These are phyloP conservation scores for Tillandsia leiboldiana DNA, from an alignment of 176 grass and related monocot species.

Conservation along the genomic window DNA sequence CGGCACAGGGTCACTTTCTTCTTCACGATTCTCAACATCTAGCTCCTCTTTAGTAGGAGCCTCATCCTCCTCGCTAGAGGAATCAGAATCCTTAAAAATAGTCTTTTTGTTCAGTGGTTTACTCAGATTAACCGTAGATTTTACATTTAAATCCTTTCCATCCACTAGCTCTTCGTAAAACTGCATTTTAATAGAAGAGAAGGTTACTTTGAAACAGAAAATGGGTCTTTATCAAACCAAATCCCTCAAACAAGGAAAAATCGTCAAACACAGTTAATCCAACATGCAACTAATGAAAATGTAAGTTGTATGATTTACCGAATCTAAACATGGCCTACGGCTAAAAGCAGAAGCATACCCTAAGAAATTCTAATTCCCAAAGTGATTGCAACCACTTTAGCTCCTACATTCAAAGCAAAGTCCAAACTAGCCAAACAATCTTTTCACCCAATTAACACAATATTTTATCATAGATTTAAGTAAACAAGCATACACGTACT, in stretches of 20 bases:
- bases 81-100: conserved; percentile 78
- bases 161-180: conserved; percentile 72
- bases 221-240: not conserved
- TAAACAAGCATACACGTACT: too few relatives aligned
- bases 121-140: conserved; percentile 22
- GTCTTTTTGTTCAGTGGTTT: conserved; percentile 82
- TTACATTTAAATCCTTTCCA: conserved; percentile 29
- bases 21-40: conserved; percentile 27
- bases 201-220: not conserved
- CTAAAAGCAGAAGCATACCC: too few relatives aligned
- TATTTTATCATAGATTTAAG: too few relatives aligned
- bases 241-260: not conserved
- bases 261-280: not conserved
- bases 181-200: conserved; percentile 32
- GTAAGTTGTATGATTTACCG: too few relatives aligned
- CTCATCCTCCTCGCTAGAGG: conserved; percentile 53
- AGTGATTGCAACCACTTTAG: too few relatives aligned
- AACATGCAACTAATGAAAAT: not conserved
- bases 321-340: too few relatives aligned
- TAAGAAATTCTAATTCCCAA: too few relatives aligned
- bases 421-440: too few relatives aligned
- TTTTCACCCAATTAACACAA: too few relatives aligned
- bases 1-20: conserved; percentile 22
- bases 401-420: too few relatives aligned
- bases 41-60: conserved; percentile 26